Percentiles rank a stretch among this genome's conserved stretches.
phyloP scores from a whole-genome alignment of 495 filamentous ascomycete species.

The Lineolata rhizophorae region DNA sequence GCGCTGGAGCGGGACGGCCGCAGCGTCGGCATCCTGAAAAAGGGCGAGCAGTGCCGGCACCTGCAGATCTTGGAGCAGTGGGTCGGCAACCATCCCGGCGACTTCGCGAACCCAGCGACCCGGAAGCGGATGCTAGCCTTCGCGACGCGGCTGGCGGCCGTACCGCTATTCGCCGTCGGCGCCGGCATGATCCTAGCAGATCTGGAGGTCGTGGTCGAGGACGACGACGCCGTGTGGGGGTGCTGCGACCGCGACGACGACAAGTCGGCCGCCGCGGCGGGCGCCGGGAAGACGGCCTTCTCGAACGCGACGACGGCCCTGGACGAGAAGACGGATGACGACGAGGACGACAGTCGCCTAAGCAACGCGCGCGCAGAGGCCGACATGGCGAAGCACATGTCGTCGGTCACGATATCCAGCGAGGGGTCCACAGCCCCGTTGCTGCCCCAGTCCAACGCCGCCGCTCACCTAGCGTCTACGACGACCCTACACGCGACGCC shows the following conservation, averaged over 20 bases:
- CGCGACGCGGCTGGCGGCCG: slow-evolving; percentile 39
- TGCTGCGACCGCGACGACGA: slow-evolving; percentile 16
- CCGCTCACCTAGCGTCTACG: slow-evolving; percentile 3
- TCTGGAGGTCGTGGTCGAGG: slow-evolving; percentile 29
- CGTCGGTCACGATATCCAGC: no score
- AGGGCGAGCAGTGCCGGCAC: slow-evolving; percentile 60
- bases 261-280: slow-evolving; percentile 6
- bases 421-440: neutral
- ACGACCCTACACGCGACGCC: no score
- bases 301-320: slow-evolving; percentile 3
- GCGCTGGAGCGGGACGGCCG: neutral
- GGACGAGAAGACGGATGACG: slow-evolving; percentile 10
- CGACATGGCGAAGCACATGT: neutral
- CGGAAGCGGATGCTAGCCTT: slow-evolving; percentile 48
- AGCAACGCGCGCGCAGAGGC: neutral
- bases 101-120: slow-evolving; percentile 69
- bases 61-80: slow-evolving; percentile 72
- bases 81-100: slow-evolving; percentile 76
- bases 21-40: slow-evolving; percentile 27
- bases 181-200: slow-evolving; percentile 59
- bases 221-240: slow-evolving; percentile 21
- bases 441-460: neutral
- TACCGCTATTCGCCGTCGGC: slow-evolving; percentile 57
- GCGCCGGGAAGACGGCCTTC: slow-evolving; percentile 5
- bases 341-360: neutral